Evolutionary conservation across 2,329 filamentous ascomycete genomes (phyloP).

Genomic region (Alternaria triticina): DNA sequence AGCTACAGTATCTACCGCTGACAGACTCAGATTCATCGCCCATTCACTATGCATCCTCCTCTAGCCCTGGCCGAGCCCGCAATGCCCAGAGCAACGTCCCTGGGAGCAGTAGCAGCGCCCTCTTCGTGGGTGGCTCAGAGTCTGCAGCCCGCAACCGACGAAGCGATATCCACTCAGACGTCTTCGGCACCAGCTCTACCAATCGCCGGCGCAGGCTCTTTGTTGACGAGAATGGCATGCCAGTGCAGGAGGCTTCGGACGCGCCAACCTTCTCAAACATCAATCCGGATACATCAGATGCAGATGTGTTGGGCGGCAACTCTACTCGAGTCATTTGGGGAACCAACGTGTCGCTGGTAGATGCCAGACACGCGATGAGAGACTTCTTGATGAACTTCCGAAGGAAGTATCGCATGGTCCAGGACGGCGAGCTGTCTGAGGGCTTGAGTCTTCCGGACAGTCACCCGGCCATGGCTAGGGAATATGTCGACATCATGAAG

Average conservation of each 20-base stretch:
- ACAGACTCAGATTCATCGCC: conserved; percentile 79
- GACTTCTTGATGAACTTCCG: conserved; percentile 93
- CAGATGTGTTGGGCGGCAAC: conserved; percentile 81
- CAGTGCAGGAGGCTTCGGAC: conserved; percentile 62
- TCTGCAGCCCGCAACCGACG: conserved; percentile 70
- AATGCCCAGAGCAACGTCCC: conserved; percentile 71
- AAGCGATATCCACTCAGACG: conserved; percentile 86
- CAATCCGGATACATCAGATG: conserved; percentile 88
- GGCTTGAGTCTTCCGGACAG: conserved; percentile 69
- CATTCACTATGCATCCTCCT: conserved; percentile 88
- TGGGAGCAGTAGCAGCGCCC: conserved; percentile 81
- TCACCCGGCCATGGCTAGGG: conserved; percentile 75
- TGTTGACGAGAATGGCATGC: conserved; percentile 68
- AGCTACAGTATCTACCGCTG: conserved; percentile 14
- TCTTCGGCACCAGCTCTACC: conserved; percentile 53
- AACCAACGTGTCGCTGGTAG: conserved; percentile 92
- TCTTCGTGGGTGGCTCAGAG: conserved; percentile 76
- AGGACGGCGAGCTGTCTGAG: conserved; percentile 80
- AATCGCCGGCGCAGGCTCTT: conserved; percentile 64
- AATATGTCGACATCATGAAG: conserved; percentile 84
- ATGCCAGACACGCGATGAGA: conserved; percentile 86
- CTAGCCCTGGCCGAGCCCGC: conserved; percentile 73
- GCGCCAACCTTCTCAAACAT: conserved; percentile 69
- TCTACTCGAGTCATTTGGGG: conserved; percentile 92
- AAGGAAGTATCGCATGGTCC: conserved; percentile 91